A percentile compares a stretch with the other conserved stretches of the same genome.
phyloP scores from a whole-genome alignment of 768 basidiomycete species.

The Lactifluus echinatus region DNA sequence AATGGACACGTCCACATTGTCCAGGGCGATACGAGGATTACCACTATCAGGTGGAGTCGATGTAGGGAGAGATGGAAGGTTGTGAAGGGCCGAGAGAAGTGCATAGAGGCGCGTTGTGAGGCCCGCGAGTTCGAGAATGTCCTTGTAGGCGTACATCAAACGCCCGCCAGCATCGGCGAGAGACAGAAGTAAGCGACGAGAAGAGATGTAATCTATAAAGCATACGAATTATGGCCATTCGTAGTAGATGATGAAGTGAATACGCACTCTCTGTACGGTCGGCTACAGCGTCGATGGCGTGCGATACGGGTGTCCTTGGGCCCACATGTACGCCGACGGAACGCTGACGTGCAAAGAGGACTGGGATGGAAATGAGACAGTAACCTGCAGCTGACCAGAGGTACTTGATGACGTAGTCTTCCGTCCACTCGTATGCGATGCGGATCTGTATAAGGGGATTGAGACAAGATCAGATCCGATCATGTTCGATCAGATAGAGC shows the following conservation, averaged over 20 bases:
- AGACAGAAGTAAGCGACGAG: slow-evolving; percentile 80
- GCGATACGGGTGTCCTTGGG: slow-evolving; percentile 1
- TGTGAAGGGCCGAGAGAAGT: slow-evolving; percentile 77
- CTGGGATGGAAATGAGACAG: slow-evolving; percentile 81
- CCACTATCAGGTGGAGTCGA: slow-evolving; percentile 28
- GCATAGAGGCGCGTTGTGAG: slow-evolving; percentile 86
- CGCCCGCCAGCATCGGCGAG: slow-evolving; percentile 96
- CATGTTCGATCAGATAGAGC: neutral
- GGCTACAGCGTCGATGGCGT: slow-evolving; percentile 33
- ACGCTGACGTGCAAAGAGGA: slow-evolving; percentile 57
- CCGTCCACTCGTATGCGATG: slow-evolving; percentile 91
- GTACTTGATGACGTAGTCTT: slow-evolving; percentile 96
- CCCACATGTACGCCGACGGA: slow-evolving; percentile 23
- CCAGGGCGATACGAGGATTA: slow-evolving; percentile 46
- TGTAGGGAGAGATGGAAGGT: slow-evolving; percentile 46
- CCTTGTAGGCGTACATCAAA: slow-evolving; percentile 95
- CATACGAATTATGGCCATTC: too few relatives aligned
- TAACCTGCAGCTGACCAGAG: slow-evolving; percentile 93
- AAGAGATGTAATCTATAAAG: slow-evolving; percentile 76
- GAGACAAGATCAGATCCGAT: neutral
- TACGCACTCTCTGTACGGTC: slow-evolving; percentile 40
- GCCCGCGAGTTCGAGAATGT: slow-evolving; percentile 89
- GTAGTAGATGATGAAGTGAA: neutral
- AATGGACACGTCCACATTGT: slow-evolving; percentile 63
- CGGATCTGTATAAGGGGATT: slow-evolving; percentile 54